phyloP scores from a whole-genome alignment of 148 eudicot species.

The Chenopodium suecicum region DNA sequence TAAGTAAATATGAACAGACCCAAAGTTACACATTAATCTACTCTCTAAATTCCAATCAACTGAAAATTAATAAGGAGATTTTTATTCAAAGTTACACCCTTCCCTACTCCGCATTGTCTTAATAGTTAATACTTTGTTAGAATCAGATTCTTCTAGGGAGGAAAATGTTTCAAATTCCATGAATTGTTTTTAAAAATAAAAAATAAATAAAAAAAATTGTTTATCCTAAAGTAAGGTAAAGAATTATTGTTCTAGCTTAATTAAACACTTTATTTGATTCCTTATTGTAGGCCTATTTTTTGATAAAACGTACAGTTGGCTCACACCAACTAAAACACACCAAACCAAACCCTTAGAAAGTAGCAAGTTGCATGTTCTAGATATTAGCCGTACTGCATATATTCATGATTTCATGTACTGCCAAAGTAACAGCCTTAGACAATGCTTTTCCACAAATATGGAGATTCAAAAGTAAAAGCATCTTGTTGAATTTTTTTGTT shows the following conservation, averaged over 20 bases:
- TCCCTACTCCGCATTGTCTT: too few relatives aligned
- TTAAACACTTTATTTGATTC: neutral
- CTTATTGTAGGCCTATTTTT: neutral
- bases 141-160: too few relatives aligned
- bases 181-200: too few relatives aligned
- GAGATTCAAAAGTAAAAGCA: conserved; percentile 31
- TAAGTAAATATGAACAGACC: too few relatives aligned
- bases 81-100: too few relatives aligned
- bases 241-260: neutral
- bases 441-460: conserved; percentile 6
- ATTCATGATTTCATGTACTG: conserved; percentile 13
- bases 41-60: too few relatives aligned
- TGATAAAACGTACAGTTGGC: neutral
- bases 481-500: neutral
- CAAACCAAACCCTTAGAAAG: neutral
- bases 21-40: too few relatives aligned
- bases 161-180: too few relatives aligned
- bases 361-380: neutral
- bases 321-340: neutral
- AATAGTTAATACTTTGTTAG: too few relatives aligned
- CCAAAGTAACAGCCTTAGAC: neutral
- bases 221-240: too few relatives aligned
- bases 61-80: too few relatives aligned
- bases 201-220: too few relatives aligned
- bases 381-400: conserved; percentile 4